Evolutionary conservation across 192 early-diverging fungal genomes (phyloP).

Genomic region (Gigaspora rosea): DNA sequence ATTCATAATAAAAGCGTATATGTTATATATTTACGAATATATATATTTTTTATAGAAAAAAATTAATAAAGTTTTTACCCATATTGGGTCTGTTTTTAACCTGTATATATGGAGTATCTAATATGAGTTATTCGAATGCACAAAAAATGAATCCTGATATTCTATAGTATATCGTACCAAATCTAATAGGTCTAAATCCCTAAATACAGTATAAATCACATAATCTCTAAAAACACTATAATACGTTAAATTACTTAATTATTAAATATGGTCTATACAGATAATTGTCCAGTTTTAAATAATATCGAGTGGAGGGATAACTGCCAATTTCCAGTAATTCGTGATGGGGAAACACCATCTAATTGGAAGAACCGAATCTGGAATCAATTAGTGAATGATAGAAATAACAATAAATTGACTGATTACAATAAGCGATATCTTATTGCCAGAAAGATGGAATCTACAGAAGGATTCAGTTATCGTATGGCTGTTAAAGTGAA

Average conservation of each 20-base stretch:
- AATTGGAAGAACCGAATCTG: slow-evolving; percentile 16
- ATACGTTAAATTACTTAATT: too few species aligned
- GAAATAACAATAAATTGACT: slow-evolving; percentile 16
- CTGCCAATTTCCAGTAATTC: slow-evolving; percentile 8
- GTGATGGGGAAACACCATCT: background rate
- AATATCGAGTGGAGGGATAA: background rate
- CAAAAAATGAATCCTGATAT: background rate
- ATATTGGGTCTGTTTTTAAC: too few species aligned
- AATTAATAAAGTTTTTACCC: too few species aligned
- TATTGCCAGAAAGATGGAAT: background rate
- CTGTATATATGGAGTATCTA: too few species aligned
- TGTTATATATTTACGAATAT: too few species aligned
- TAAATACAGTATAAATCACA: slow-evolving; percentile 14
- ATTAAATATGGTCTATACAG: too few species aligned
- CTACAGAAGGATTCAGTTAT: background rate
- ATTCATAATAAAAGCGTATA: too few species aligned
- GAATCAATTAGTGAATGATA: slow-evolving; percentile 5
- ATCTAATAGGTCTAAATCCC: slow-evolving; percentile 18
- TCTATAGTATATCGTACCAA: background rate
- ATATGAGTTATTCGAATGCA: background rate
- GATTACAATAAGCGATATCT: slow-evolving; percentile 11
- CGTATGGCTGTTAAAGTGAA: slow-evolving; percentile 2
- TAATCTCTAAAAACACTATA: background rate
- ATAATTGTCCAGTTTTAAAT: background rate
- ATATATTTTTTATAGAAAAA: too few species aligned